Evolutionary conservation across 2,329 filamentous ascomycete genomes (phyloP).

Genomic region (Graphium sp.): DNA sequence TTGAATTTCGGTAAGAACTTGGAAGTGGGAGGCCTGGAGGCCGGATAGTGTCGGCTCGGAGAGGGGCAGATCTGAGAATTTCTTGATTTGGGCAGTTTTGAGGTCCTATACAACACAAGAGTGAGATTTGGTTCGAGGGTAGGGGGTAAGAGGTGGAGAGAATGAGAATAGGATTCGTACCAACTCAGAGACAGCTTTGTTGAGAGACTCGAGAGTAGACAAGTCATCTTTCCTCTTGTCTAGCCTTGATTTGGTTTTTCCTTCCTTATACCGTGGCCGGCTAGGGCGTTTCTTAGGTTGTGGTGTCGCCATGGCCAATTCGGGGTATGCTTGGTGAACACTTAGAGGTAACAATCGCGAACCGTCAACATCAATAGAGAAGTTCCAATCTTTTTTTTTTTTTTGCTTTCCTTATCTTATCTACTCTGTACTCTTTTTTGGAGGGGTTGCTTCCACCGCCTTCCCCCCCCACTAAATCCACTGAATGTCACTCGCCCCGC

Average conservation of each 20-base stretch:
- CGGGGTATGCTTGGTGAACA: too few species aligned
- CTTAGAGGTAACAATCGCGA: too few species aligned
- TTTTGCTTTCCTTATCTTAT: neutral
- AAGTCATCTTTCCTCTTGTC: constrained; percentile 19
- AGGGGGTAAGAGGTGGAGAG: constrained; percentile 3
- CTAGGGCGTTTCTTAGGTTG: too few species aligned
- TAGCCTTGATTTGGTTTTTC: constrained; percentile 6
- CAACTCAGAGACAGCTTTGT: constrained; percentile 20
- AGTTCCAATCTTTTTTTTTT: too few species aligned
- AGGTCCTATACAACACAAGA: constrained; percentile 29
- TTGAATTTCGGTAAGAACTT: constrained; percentile 82
- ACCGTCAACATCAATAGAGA: too few species aligned
- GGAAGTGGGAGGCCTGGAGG: constrained; percentile 75
- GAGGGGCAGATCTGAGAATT: constrained; percentile 73
- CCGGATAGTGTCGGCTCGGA: constrained; percentile 66
- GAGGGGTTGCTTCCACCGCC: neutral
- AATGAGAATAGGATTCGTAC: too few species aligned
- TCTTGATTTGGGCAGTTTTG: constrained; percentile 39
- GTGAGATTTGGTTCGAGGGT: neutral
- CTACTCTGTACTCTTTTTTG: neutral
- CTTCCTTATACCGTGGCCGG: constrained; percentile 5
- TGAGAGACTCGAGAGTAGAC: constrained; percentile 20
- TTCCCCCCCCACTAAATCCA: neutral
- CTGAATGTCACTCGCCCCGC: too few species aligned
- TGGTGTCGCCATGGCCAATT: too few species aligned